phyloP scores from a whole-genome alignment of 148 eudicot genomes.

The Bassia scoparia region DNA sequence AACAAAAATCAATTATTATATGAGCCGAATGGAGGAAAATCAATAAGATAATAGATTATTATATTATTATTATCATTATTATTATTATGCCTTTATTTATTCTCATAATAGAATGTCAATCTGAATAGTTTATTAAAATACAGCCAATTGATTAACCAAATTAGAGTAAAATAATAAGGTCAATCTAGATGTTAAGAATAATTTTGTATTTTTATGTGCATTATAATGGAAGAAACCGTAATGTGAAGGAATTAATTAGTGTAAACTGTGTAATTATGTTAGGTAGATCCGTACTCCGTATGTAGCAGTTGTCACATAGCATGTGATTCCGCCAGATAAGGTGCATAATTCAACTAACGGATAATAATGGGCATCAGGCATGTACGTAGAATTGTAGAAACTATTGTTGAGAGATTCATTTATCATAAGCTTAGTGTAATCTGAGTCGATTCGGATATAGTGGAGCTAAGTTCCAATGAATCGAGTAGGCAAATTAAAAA shows the following conservation, averaged over 20 bases:
- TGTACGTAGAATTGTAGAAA: too few relatives aligned
- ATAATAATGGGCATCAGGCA: background rate
- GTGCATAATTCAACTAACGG: background rate
- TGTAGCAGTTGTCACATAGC: slow-evolving; percentile 4
- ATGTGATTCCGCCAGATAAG: slow-evolving; percentile 1
- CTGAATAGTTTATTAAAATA: background rate
- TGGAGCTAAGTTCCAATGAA: too few relatives aligned
- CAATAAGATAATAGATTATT: too few relatives aligned
- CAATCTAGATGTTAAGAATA: background rate
- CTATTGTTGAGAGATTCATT: too few relatives aligned
- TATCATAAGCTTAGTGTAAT: too few relatives aligned
- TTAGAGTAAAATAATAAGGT: background rate
- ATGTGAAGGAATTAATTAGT: background rate
- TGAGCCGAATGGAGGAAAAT: too few relatives aligned
- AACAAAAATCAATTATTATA: too few relatives aligned
- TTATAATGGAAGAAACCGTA: background rate
- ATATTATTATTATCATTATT: too few relatives aligned
- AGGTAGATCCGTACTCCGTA: slow-evolving; percentile 11
- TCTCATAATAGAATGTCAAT: too few relatives aligned
- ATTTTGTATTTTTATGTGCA: background rate
- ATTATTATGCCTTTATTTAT: too few relatives aligned
- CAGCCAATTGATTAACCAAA: background rate
- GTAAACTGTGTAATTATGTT: background rate
- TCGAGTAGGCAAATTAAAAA: too few relatives aligned
- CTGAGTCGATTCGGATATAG: too few relatives aligned